Evolutionary conservation across 2,329 filamentous ascomycete species (phyloP), one percentile per base, ranked within the genome.

Genomic region (Diaporthe eres): DNA sequence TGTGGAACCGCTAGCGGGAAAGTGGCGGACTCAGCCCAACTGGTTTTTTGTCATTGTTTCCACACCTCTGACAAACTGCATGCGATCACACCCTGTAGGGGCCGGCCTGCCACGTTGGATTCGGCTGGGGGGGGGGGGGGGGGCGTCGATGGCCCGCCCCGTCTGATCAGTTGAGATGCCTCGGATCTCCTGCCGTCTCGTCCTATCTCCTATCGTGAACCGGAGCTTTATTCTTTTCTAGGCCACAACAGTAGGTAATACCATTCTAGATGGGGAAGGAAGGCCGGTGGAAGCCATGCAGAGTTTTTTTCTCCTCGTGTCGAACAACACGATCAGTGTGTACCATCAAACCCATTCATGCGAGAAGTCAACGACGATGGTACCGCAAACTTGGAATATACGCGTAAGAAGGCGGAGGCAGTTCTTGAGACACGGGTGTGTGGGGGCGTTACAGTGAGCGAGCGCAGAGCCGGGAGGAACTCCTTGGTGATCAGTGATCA

Each of bases 11-110:
- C 63, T 51, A 51, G 28, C 44, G 31, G 63, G 44, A 68, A 51
- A 25, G 63, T 68, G 63, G 63, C 47, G 47, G 60, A 51, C 44
- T 37, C 44, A 37, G 65, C 13, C 47, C 65, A 28, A 53, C 28
- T 68, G 44, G 31, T 31, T 55, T 53, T 53, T 68, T 68, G 65
- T 68, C 65, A 68, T 68, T 25, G 47, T 53, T 53, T 68, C 63
- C 63, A 68, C 63, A 25, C 25, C 44, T 47, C n/a, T 49, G 63
- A 51, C 63, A 51, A 37, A 51, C 44, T n/a, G 61, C 28, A 37
- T 51, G 42, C 42, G 1, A 51, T 34, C 44, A 49, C 28, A 49
- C 63, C 63, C 44, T n/a, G 44, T 37, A 17, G 4, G 61, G 37
- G 25, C 12, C 12, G 15, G 31, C 17, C 47, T 37, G 63, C 44